Conservation (phyloP, 2,329 filamentous ascomycete genomes). For the Phialophora tarda region DNA sequence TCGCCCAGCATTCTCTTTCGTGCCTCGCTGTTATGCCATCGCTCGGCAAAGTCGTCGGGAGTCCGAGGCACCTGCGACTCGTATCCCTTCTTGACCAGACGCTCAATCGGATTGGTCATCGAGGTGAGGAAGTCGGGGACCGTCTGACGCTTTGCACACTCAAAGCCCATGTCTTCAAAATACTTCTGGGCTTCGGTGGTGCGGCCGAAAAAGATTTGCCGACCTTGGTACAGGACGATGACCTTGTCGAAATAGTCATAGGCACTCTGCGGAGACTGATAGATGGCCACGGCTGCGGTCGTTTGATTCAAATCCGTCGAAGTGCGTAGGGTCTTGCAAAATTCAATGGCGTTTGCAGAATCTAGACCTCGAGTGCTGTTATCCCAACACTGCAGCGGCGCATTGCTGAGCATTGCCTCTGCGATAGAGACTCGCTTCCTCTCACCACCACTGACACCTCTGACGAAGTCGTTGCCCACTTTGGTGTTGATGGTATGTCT, state of each 20-base stretch:
- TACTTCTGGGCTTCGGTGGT: slow-evolving; percentile 64
- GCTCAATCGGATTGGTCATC: slow-evolving; percentile 63
- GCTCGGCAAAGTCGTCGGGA: slow-evolving; percentile 56
- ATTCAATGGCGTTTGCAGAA: slow-evolving; percentile 60
- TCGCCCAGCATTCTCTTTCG: slow-evolving; percentile 49
- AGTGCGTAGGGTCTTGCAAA: slow-evolving; percentile 58
- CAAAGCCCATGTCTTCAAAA: slow-evolving; percentile 69
- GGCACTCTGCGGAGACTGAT: slow-evolving; percentile 57
- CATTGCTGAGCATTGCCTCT: slow-evolving; percentile 55
- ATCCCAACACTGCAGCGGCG: slow-evolving; percentile 50
- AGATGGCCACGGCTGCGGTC: slow-evolving; percentile 62
- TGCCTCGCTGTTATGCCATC: slow-evolving; percentile 61
- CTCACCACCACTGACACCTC: slow-evolving; percentile 67
- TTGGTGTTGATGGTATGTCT: slow-evolving; percentile 61
- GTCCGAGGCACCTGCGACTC: slow-evolving; percentile 53
- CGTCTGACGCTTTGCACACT: slow-evolving; percentile 66
- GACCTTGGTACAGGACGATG: slow-evolving; percentile 69
- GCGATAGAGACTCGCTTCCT: slow-evolving; percentile 67
- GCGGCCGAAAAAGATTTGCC: slow-evolving; percentile 69
- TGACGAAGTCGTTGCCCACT: slow-evolving; percentile 62
- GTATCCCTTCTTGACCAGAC: slow-evolving; percentile 51
- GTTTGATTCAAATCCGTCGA: slow-evolving; percentile 56
- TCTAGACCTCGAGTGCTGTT: slow-evolving; percentile 60
- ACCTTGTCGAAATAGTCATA: slow-evolving; percentile 72
- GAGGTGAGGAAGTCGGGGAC: slow-evolving; percentile 70